These are phyloP conservation scores for Fusarium sp. DNA, from an alignment of 2,329 filamentous ascomycete genomes.

Conservation along the genomic window DNA sequence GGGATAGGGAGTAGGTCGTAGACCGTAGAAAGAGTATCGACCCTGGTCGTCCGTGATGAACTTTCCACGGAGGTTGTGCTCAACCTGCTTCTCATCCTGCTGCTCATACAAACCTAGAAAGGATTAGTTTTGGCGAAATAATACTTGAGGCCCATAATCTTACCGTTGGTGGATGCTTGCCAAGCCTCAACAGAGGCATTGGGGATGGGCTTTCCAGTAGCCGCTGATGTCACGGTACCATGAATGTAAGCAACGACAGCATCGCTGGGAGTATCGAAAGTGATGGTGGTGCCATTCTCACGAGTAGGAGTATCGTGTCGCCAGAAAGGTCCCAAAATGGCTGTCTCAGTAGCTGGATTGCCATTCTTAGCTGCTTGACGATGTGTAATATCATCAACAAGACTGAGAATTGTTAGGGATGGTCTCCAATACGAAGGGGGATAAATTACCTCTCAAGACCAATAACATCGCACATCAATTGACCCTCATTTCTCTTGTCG, in stretches of 20 bases:
- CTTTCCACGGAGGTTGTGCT: slow-evolving; percentile 80
- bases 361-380: slow-evolving; percentile 61
- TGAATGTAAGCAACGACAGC: slow-evolving; percentile 72
- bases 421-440: fast-evolving
- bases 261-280: slow-evolving; percentile 62
- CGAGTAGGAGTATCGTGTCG: slow-evolving; percentile 77
- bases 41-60: slow-evolving; percentile 76
- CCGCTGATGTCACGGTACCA: slow-evolving; percentile 67
- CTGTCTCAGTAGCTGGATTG: slow-evolving; percentile 73
- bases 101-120: slow-evolving; percentile 71
- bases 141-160: not conserved
- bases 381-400: slow-evolving; percentile 86
- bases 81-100: slow-evolving; percentile 76
- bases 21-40: slow-evolving; percentile 70
- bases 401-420: slow-evolving; percentile 49
- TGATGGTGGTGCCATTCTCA: slow-evolving; percentile 77
- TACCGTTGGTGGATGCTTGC: slow-evolving; percentile 81
- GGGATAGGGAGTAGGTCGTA: slow-evolving; percentile 70
- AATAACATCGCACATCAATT: slow-evolving; percentile 78
- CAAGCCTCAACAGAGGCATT: slow-evolving; percentile 80
- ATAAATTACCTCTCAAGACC: slow-evolving; percentile 74
- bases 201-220: slow-evolving; percentile 73
- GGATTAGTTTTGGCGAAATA: not conserved
- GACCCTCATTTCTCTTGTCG: slow-evolving; percentile 78
- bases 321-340: slow-evolving; percentile 90